These are phyloP conservation scores for Penicillium sp. DNA, from an alignment of 2,329 filamentous ascomycete species.

Conservation along the genomic window DNA sequence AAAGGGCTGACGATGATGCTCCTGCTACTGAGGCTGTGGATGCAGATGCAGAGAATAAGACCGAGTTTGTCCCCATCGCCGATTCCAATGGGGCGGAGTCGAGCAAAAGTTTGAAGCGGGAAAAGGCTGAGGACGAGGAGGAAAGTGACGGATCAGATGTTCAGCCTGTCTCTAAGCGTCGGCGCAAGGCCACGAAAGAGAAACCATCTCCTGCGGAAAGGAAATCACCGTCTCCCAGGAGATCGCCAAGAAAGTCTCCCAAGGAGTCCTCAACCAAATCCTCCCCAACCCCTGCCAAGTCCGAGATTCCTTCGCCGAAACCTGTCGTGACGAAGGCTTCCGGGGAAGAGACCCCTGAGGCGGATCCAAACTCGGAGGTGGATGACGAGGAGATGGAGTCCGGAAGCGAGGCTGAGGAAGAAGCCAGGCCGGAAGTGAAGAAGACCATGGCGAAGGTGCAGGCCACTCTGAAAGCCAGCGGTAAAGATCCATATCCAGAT, in stretches of 20 bases:
- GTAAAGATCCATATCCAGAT: slow-evolving; percentile 86
- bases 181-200: slow-evolving; percentile 39
- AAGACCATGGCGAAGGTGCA: slow-evolving; percentile 82
- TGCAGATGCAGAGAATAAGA: slow-evolving; percentile 15
- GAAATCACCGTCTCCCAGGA: slow-evolving; percentile 35
- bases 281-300: slow-evolving; percentile 8
- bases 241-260: slow-evolving; percentile 24
- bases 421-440: slow-evolving; percentile 69
- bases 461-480: slow-evolving; percentile 67
- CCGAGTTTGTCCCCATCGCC: slow-evolving; percentile 10
- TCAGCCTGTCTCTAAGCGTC: slow-evolving; percentile 62
- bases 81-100: slow-evolving; percentile 13
- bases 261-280: slow-evolving; percentile 13
- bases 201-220: slow-evolving; percentile 34
- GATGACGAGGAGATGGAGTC: slow-evolving; percentile 40
- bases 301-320: slow-evolving; percentile 27
- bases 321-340: slow-evolving; percentile 43
- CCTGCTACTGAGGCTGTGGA: slow-evolving; percentile 27
- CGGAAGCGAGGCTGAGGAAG: slow-evolving; percentile 57
- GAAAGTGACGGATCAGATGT: slow-evolving; percentile 59
- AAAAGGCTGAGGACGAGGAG: slow-evolving; percentile 42
- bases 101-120: slow-evolving; percentile 39
- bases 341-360: slow-evolving; percentile 48
- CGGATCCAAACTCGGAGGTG: slow-evolving; percentile 36
- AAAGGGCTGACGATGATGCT: slow-evolving; percentile 34